Percentiles rank a stretch among this genome's conserved stretches.
Conservation (phyloP, 352 stramenopile species). For the Globisporangium carolinianum region DNA sequence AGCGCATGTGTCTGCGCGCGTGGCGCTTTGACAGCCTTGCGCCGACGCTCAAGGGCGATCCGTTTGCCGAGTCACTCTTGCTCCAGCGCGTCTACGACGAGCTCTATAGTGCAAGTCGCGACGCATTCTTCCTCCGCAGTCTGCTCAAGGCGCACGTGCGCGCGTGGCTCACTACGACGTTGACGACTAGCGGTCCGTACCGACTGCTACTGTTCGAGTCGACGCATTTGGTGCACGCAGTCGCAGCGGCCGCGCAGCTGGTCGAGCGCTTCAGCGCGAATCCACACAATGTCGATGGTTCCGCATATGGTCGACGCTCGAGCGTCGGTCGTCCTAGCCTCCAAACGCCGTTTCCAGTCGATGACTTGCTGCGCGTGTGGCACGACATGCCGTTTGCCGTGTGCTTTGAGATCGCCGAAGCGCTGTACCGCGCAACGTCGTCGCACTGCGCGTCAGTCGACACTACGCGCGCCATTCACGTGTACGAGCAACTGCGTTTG, state of each 20-base stretch:
- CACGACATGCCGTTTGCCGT: conserved; percentile 49
- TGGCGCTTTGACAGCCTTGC: conserved; percentile 48
- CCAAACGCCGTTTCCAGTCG: conserved; percentile 2
- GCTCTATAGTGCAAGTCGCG: conserved; percentile 26
- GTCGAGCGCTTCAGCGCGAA: conserved; percentile 26
- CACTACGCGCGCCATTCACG: conserved; percentile 19
- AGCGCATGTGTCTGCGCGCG: conserved; percentile 55
- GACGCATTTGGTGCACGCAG: conserved; percentile 30
- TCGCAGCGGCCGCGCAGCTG: conserved; percentile 18
- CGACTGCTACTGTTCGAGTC: conserved; percentile 15
- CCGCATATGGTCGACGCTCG: too few relatives aligned
- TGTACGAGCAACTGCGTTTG: conserved; percentile 51
- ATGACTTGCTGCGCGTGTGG: conserved; percentile 42
- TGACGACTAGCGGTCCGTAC: background rate
- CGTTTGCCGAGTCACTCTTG: conserved; percentile 48
- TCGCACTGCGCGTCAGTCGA: conserved; percentile 2
- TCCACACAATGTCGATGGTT: too few relatives aligned
- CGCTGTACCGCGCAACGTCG: conserved; percentile 30
- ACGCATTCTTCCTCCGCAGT: conserved; percentile 49
- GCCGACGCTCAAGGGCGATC: conserved; percentile 20
- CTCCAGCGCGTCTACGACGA: conserved; percentile 48
- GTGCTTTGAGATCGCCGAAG: conserved; percentile 58
- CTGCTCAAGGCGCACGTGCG: conserved; percentile 44
- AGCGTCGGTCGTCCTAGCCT: too few relatives aligned
- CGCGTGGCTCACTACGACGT: conserved; percentile 21